These are phyloP conservation scores for Phytophthora fragariaefolia DNA, from an alignment of 352 stramenopile genomes.

Conservation along the genomic window DNA sequence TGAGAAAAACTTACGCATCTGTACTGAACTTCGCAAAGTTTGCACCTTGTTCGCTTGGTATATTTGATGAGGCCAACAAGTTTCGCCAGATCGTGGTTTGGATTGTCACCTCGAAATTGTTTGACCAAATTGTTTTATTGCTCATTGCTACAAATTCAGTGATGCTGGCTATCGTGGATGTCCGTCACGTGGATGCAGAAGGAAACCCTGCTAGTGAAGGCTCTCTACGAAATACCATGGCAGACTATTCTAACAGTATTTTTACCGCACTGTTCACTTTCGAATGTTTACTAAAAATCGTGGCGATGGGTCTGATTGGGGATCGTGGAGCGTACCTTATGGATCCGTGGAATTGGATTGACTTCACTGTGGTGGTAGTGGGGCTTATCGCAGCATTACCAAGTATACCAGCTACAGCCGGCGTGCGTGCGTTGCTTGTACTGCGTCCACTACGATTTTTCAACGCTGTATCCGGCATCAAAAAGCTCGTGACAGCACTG, in stretches of 20 bases:
- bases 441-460: slow-evolving; percentile 53
- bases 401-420: slow-evolving; percentile 50
- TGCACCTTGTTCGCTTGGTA: slow-evolving; percentile 55
- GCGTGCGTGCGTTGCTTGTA: slow-evolving; percentile 46
- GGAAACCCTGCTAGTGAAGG: slow-evolving; percentile 42
- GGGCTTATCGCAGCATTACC: slow-evolving; percentile 56
- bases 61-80: slow-evolving; percentile 54
- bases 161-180: slow-evolving; percentile 75
- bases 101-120: slow-evolving; percentile 58
- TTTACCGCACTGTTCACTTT: slow-evolving; percentile 79
- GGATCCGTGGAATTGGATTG: slow-evolving; percentile 90
- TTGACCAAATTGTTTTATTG: slow-evolving; percentile 77
- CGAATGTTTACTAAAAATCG: slow-evolving; percentile 89
- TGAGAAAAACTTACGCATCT: neutral
- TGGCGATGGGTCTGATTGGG: slow-evolving; percentile 79
- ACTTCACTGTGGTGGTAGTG: slow-evolving; percentile 88
- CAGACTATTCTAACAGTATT: slow-evolving; percentile 53
- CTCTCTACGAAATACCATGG: slow-evolving; percentile 57
- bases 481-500: slow-evolving; percentile 72
- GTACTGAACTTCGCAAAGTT: slow-evolving; percentile 36
- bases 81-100: slow-evolving; percentile 55
- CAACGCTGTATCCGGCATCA: slow-evolving; percentile 53
- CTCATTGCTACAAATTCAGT: slow-evolving; percentile 86
- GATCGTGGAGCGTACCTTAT: slow-evolving; percentile 75
- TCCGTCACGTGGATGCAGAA: slow-evolving; percentile 45